Evolutionary conservation across 1,139 yeast species (phyloP).

Genomic region (Eremothecium coryli): DNA sequence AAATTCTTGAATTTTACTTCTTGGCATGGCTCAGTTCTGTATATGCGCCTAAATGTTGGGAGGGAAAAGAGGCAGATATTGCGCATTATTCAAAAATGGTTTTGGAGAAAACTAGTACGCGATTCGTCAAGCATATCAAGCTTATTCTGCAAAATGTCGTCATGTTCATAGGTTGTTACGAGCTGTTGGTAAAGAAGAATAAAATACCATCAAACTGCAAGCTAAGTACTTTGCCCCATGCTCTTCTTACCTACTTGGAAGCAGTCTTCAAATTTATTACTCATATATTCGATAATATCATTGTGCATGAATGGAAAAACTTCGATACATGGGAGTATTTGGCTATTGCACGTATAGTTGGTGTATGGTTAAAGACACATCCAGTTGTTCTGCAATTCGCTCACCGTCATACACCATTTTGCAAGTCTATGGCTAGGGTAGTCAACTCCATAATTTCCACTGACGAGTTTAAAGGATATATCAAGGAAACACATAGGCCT

Average conservation of each 20-base stretch:
- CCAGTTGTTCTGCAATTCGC: conserved; percentile 36
- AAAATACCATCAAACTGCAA: background rate
- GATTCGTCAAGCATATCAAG: conserved; percentile 23
- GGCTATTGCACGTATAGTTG: conserved; percentile 38
- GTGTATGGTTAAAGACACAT: conserved; percentile 47
- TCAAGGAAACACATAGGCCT: conserved; percentile 26
- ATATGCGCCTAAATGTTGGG: conserved; percentile 22
- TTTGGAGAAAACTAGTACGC: conserved; percentile 22
- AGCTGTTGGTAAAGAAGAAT: conserved; percentile 13
- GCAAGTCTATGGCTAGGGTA: conserved; percentile 33
- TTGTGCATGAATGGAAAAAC: conserved; percentile 20
- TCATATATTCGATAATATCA: conserved; percentile 20
- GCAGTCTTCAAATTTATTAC: conserved; percentile 24
- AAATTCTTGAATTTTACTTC: conserved; percentile 28
- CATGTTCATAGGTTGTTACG: conserved; percentile 25
- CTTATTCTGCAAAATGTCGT: conserved; percentile 23
- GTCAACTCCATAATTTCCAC: conserved; percentile 27
- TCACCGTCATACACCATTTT: conserved; percentile 32
- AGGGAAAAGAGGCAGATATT: conserved; percentile 12
- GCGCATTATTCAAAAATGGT: conserved; percentile 17
- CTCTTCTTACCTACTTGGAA: conserved; percentile 13
- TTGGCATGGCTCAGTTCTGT: conserved; percentile 24
- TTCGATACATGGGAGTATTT: conserved; percentile 21
- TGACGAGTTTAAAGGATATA: conserved; percentile 7
- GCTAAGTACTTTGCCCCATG: background rate